Base-by-base conservation (phyloP, 345 rosid species). In the Conringia planisiliqua region DNA sequence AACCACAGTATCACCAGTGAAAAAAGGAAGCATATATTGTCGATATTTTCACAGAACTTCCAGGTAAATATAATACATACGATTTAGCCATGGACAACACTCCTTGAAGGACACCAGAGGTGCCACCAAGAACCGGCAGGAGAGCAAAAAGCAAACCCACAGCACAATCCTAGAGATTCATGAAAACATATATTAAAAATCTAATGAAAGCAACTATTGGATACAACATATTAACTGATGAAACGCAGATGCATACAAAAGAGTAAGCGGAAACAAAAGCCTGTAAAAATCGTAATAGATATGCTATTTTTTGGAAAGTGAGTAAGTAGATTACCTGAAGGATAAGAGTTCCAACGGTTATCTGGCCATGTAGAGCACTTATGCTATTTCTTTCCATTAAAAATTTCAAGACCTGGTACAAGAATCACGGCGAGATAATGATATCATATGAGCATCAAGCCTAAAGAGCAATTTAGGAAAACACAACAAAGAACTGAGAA, bases 91-190 rank as follows among this genome's bases (percentile, higher is more conserved):
- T 87, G 52, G 90, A 90, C 63, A 89, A 79, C 63, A 88, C 83
- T 84, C 97, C 97, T 80, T 89, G 92, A 78, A 92, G 90, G 74
- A 88, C 76, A 64, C 96, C 97, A 58, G 93, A 89, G 58, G 88
- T 83, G 56, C 97, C 97, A 76, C 96, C 96, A 72, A 89, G 92
- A 78, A 92, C 89, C n/a, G 96, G 97, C 54, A 92, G 97, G 78
- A 92, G 81, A 77, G 97, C 97, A 85, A 92, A 92, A 68, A 92
- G 85, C 88, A 92, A 86, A 27, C 96, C 97, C 70, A 89, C 96
- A 39, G 93, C 93, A 83, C 97, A 92, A 71, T 92, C 97, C 97
- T 92, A 81, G 55, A 10, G 56, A 60, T 27, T n/a, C 50, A 65
- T n/a, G 47, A 57, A 42, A 42, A 20, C 18, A 71, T 61, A 52